phyloP scores from a whole-genome alignment of 129 eudicot genomes.

The Arctium minus region DNA sequence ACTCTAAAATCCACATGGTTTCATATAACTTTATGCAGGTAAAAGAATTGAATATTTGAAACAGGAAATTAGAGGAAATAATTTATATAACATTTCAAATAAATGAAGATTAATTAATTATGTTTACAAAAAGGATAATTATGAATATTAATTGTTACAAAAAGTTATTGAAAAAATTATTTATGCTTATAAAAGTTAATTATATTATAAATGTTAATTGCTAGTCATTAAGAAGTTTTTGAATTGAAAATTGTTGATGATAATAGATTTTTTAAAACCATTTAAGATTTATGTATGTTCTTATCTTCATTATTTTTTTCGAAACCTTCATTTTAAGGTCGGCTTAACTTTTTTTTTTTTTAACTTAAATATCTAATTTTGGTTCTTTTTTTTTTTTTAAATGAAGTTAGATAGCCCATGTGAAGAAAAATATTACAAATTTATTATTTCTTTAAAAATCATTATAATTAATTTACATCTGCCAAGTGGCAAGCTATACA shows the following conservation, averaged over 20 bases:
- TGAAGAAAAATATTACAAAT: no score
- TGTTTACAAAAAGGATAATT: not conserved
- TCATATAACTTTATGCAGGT: not conserved
- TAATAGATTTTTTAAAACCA: no score
- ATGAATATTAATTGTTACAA: not conserved
- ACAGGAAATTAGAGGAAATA: not conserved
- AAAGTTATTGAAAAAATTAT: not conserved
- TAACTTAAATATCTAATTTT: no score
- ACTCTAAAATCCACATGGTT: not conserved
- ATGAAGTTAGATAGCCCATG: no score
- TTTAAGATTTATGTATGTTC: no score
- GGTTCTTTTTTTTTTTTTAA: no score
- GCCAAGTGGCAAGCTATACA: constrained; percentile 18
- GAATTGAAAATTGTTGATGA: not conserved
- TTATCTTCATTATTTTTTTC: no score
- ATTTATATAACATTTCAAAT: not conserved
- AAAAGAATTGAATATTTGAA: no score
- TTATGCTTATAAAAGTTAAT: not conserved
- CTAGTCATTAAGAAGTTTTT: not conserved
- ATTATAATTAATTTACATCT: not conserved
- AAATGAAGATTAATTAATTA: not conserved
- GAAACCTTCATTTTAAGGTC: no score
- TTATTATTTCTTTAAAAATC: not conserved
- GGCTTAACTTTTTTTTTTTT: no score
- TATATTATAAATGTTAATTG: no score